phyloP scores from a whole-genome alignment of 306 rosid species.

The Inga laurina region DNA sequence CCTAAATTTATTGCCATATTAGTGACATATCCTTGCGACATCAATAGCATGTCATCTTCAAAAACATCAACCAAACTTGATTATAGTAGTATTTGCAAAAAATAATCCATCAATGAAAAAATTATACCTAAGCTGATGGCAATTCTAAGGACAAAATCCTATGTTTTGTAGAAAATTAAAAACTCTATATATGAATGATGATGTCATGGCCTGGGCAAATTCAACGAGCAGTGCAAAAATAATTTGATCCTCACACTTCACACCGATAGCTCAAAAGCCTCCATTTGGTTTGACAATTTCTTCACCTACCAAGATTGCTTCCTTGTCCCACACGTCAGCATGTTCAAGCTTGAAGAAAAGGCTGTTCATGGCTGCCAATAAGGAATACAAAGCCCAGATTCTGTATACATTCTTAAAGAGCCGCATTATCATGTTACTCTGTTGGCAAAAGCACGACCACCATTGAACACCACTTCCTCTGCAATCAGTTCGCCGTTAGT shows the following conservation, averaged over 20 bases:
- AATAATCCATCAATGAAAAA: too few species aligned
- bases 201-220: not conserved
- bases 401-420: slow-evolving; percentile 41
- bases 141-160: too few species aligned
- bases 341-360: slow-evolving; percentile 32
- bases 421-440: slow-evolving; percentile 39
- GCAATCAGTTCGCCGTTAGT: not conserved
- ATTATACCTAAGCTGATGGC: not conserved
- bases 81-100: too few species aligned
- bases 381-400: slow-evolving; percentile 32
- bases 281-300: not conserved
- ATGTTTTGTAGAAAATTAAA: not conserved
- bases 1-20: too few species aligned
- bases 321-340: not conserved
- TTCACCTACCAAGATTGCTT: not conserved
- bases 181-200: too few species aligned
- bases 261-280: not conserved
- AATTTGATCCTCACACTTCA: not conserved
- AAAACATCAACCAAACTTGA: too few species aligned
- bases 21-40: too few species aligned
- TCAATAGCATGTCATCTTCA: too few species aligned
- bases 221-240: not conserved
- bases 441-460: slow-evolving; percentile 47
- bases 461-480: not conserved
- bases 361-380: slow-evolving; percentile 24